Evolutionary conservation across 192 early-diverging fungal genomes (phyloP).

Genomic region (Entomortierella chlamydospora): DNA sequence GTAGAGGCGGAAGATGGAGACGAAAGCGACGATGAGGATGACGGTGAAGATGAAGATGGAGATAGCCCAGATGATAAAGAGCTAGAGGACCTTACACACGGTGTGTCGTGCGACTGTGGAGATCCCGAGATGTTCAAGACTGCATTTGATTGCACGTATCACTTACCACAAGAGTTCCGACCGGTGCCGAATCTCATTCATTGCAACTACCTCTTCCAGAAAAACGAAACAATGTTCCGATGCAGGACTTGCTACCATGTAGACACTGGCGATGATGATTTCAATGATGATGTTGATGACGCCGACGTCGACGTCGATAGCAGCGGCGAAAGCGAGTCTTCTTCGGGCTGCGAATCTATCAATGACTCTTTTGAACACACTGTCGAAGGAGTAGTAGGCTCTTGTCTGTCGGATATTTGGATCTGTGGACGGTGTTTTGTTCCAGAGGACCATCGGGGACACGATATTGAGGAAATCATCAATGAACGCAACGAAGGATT

Average conservation of each 20-base stretch:
- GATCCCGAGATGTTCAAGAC: slow-evolving; percentile 30
- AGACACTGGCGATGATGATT: not conserved
- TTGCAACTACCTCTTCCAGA: slow-evolving; percentile 33
- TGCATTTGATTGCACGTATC: slow-evolving; percentile 35
- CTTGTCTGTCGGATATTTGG: slow-evolving; percentile 35
- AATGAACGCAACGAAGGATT: slow-evolving; percentile 27
- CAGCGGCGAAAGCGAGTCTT: too few relatives aligned
- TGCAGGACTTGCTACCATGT: slow-evolving; percentile 23
- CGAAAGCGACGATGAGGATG: not conserved
- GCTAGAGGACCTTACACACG: not conserved
- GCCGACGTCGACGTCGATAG: too few relatives aligned
- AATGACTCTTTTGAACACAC: too few relatives aligned
- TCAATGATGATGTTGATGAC: not conserved
- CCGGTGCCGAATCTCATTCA: slow-evolving; percentile 28
- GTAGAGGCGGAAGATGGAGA: not conserved
- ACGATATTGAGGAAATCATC: slow-evolving; percentile 9
- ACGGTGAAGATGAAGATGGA: not conserved
- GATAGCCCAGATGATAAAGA: too few relatives aligned
- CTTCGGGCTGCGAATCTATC: too few relatives aligned
- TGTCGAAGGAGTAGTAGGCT: too few relatives aligned
- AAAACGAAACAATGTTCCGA: slow-evolving; percentile 23
- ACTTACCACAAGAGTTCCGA: slow-evolving; percentile 31
- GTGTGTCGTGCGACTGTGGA: slow-evolving; percentile 35
- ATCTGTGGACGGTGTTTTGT: slow-evolving; percentile 42
- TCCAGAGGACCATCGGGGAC: slow-evolving; percentile 14